These are phyloP conservation scores for Solanum sejunctum DNA, from an alignment of 257 asterid genomes.

Conservation along the genomic window DNA sequence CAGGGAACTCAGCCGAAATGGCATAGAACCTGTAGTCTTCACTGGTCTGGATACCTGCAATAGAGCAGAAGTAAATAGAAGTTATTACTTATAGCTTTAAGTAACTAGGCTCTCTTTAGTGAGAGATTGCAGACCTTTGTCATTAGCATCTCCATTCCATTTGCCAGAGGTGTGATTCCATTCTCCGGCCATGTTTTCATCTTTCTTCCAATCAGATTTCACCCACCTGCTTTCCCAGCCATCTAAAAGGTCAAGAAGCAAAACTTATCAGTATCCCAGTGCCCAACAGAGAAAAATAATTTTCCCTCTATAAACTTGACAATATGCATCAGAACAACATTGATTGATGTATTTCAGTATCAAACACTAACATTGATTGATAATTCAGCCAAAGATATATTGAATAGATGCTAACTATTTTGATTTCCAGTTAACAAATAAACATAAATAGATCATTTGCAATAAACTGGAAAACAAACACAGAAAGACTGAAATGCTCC, in stretches of 20 bases:
- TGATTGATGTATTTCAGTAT: neutral
- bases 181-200: constrained; percentile 83
- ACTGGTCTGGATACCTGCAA: constrained; percentile 83
- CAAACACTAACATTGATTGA: neutral
- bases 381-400: neutral
- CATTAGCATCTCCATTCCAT: constrained; percentile 73
- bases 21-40: constrained; percentile 90
- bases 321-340: neutral
- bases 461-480: neutral
- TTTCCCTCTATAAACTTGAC: neutral
- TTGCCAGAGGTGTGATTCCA: constrained; percentile 97
- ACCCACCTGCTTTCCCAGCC: constrained; percentile 98
- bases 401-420: neutral
- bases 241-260: constrained; percentile 21
- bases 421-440: neutral
- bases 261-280: constrained; percentile 4
- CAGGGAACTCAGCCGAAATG: constrained; percentile 91
- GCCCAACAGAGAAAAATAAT: neutral
- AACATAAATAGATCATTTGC: neutral
- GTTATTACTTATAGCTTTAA: neutral
- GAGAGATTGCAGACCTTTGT: constrained; percentile 39
- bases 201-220: constrained; percentile 96
- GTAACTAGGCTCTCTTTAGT: neutral
- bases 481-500: neutral
- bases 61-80: neutral